Evolutionary conservation across 2,329 filamentous ascomycete species (phyloP).

Genomic region (Sarocladium oryzae): DNA sequence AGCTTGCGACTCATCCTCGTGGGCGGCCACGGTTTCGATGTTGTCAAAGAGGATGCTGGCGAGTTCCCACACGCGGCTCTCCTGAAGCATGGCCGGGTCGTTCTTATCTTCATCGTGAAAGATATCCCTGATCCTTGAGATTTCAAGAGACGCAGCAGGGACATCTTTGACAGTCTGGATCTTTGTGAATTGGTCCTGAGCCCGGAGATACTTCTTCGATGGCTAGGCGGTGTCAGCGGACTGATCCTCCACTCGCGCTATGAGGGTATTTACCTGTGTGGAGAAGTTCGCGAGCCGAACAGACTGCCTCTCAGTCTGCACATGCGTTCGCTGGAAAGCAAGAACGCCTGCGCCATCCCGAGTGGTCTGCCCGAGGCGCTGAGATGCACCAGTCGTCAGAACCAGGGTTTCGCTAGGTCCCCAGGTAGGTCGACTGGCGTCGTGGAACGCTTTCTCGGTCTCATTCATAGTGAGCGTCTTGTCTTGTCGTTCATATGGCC

Average conservation of each 20-base stretch:
- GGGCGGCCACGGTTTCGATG: slow-evolving; percentile 25
- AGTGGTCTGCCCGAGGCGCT: slow-evolving; percentile 1
- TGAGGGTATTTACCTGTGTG: slow-evolving; percentile 29
- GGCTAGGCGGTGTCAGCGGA: slow-evolving; percentile 30
- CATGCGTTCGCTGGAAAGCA: slow-evolving; percentile 32
- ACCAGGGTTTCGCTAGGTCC: slow-evolving; percentile 67
- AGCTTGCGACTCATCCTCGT: slow-evolving; percentile 31
- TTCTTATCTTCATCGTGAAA: slow-evolving; percentile 35
- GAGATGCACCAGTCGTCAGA: slow-evolving; percentile 32
- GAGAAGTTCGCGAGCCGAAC: slow-evolving; percentile 59
- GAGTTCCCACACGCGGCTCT: slow-evolving; percentile 77
- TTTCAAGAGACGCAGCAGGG: slow-evolving; percentile 49
- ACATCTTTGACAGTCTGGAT: slow-evolving; percentile 49
- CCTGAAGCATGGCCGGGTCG: slow-evolving; percentile 47
- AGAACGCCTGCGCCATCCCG: slow-evolving; percentile 16
- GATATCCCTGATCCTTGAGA: slow-evolving; percentile 27
- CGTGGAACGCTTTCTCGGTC: slow-evolving; percentile 62
- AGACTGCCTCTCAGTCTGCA: slow-evolving; percentile 59
- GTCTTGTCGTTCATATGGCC: slow-evolving; percentile 75
- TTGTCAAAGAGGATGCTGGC: slow-evolving; percentile 82
- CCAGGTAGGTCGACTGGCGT: slow-evolving; percentile 74
- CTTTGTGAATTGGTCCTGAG: slow-evolving; percentile 49
- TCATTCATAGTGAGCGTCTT: slow-evolving; percentile 62
- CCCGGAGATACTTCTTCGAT: slow-evolving; percentile 45
- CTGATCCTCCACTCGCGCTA: background rate